Conservation (phyloP, 2,329 filamentous ascomycete genomes). For the Chrysosporium keratinophilum region DNA sequence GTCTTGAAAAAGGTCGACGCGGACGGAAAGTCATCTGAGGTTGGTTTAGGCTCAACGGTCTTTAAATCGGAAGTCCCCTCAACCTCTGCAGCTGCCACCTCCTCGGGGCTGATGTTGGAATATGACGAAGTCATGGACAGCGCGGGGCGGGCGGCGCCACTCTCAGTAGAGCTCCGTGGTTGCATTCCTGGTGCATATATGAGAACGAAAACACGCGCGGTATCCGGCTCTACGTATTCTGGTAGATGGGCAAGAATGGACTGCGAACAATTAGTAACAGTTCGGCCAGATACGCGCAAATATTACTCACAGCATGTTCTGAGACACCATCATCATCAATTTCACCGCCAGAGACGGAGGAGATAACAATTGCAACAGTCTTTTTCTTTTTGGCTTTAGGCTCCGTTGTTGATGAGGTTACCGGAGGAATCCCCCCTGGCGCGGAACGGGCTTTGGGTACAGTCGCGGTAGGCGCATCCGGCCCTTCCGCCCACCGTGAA, state of each 20-base stretch:
- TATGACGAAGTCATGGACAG: slow-evolving; percentile 68
- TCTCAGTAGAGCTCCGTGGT: slow-evolving; percentile 38
- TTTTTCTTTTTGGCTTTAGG: slow-evolving; percentile 45
- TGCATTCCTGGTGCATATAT: slow-evolving; percentile 79
- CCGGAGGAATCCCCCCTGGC: slow-evolving; percentile 14
- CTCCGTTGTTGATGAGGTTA: slow-evolving; percentile 23
- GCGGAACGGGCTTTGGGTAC: slow-evolving; percentile 16
- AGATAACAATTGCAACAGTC: slow-evolving; percentile 80
- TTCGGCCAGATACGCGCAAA: neutral
- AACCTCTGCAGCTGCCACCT: slow-evolving; percentile 40
- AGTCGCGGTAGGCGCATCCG: slow-evolving; percentile 24
- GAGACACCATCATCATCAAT: slow-evolving; percentile 46
- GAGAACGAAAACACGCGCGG: slow-evolving; percentile 70
- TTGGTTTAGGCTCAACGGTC: slow-evolving; percentile 37
- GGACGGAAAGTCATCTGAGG: slow-evolving; percentile 35
- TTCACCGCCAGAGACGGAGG: slow-evolving; percentile 57
- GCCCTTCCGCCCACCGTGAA: slow-evolving; percentile 81
- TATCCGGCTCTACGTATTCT: slow-evolving; percentile 60
- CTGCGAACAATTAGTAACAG: slow-evolving; percentile 34
- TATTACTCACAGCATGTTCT: slow-evolving; percentile 65
- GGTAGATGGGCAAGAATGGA: slow-evolving; percentile 84
- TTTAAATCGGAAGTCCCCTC: slow-evolving; percentile 48
- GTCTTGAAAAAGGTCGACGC: slow-evolving; percentile 60
- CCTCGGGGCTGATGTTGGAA: slow-evolving; percentile 69
- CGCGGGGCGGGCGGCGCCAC: slow-evolving; percentile 44